Conservation (phyloP, 352 stramenopile species). For the Phytophthora cryptogea region DNA sequence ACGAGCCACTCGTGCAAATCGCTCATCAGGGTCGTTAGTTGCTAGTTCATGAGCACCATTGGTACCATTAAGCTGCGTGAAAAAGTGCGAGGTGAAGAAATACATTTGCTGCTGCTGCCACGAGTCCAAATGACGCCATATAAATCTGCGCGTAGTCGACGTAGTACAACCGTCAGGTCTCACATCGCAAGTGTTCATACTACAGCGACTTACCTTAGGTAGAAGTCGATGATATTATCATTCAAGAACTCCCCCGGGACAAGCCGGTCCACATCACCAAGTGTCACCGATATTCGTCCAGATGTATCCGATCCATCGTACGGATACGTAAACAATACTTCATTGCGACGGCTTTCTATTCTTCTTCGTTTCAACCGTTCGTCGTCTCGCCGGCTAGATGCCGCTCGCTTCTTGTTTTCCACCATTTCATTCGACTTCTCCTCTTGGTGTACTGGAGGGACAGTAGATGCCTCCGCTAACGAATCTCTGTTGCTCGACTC, state of each 20-base stretch:
- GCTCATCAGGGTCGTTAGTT: constrained; percentile 42
- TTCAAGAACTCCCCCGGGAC: constrained; percentile 93
- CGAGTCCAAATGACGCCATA: constrained; percentile 66
- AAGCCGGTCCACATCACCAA: constrained; percentile 89
- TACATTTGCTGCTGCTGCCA: constrained; percentile 79
- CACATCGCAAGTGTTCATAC: background rate
- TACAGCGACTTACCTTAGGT: constrained; percentile 66
- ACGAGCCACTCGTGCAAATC: constrained; percentile 58
- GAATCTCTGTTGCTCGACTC: constrained; percentile 1
- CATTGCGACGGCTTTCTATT: constrained; percentile 42
- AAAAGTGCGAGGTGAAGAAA: constrained; percentile 97
- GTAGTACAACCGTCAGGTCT: constrained; percentile 6
- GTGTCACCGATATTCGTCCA: constrained; percentile 72
- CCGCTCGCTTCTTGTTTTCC: constrained; percentile 26
- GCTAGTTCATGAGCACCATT: constrained; percentile 36
- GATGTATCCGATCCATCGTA: constrained; percentile 54
- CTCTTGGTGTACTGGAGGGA: constrained; percentile 13
- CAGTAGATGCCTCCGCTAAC: background rate
- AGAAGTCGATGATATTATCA: constrained; percentile 94
- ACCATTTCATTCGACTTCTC: constrained; percentile 17
- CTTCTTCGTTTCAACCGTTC: constrained; percentile 26
- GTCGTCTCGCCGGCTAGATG: constrained; percentile 20
- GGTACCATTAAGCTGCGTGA: constrained; percentile 86
- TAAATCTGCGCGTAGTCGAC: constrained; percentile 41
- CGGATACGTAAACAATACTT: constrained; percentile 63